Evolutionary conservation across 345 rosid species (phyloP).

Genomic region (Physaria fendleri): DNA sequence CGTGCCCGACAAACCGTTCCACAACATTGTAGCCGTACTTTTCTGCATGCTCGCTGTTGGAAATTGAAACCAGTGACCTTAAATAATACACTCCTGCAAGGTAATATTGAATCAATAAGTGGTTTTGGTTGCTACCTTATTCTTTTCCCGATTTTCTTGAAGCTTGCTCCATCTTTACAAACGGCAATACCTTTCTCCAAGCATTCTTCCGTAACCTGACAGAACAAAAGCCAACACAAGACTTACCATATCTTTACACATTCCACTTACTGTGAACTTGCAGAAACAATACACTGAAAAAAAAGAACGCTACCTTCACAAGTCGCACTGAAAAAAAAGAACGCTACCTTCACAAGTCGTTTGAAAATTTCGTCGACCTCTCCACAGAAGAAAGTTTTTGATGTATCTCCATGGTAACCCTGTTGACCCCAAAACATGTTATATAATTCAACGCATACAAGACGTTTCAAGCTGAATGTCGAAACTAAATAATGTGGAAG

Average conservation of each 20-base stretch:
- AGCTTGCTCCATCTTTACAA: slow-evolving; percentile 91
- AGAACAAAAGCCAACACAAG: slow-evolving; percentile 3
- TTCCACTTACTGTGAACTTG: not conserved
- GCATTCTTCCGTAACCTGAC: slow-evolving; percentile 85
- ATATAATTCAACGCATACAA: not conserved
- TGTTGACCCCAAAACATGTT: slow-evolving; percentile 14
- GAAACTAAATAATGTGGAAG: slow-evolving; percentile 1
- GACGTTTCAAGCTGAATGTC: not conserved
- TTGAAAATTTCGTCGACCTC: slow-evolving; percentile 45
- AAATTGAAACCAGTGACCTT: slow-evolving; percentile 2
- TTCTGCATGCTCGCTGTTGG: slow-evolving; percentile 80
- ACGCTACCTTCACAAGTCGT: slow-evolving; percentile 59
- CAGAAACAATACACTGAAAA: not conserved
- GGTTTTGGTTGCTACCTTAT: slow-evolving; percentile 48
- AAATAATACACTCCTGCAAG: not conserved
- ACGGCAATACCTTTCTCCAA: slow-evolving; percentile 81
- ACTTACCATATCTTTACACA: not conserved
- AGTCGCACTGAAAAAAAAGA: too few species aligned
- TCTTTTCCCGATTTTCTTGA: slow-evolving; percentile 85
- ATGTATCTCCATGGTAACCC: slow-evolving; percentile 99
- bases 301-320: too few species aligned
- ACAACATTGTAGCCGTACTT: slow-evolving; percentile 77
- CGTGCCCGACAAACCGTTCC: slow-evolving; percentile 96
- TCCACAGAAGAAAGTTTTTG: slow-evolving; percentile 81
- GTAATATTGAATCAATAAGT: not conserved